These are phyloP conservation scores for Nicotiana attenuata DNA, from an alignment of 257 asterid species.

Conservation along the genomic window DNA sequence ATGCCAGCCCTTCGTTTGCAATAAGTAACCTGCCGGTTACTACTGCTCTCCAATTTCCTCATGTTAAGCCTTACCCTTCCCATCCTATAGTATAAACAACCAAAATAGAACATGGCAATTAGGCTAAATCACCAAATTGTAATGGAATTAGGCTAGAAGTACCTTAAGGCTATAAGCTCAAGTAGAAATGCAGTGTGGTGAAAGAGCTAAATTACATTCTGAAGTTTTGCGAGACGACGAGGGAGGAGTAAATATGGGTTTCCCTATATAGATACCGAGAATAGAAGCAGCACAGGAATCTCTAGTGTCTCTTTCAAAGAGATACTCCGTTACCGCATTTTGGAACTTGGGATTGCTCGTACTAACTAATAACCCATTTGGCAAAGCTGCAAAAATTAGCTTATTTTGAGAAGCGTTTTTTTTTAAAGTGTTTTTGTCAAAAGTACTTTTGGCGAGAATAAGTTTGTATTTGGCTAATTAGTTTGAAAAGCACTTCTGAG, in stretches of 20 bases:
- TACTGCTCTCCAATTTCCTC: conserved; percentile 69
- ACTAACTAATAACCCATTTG: not conserved
- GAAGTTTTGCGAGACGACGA: no score
- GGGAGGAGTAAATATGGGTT: not conserved
- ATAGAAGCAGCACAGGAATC: not conserved
- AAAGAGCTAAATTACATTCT: not conserved
- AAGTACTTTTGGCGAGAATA: no score
- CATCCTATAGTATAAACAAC: conserved; percentile 57
- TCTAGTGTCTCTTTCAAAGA: not conserved
- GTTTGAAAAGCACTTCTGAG: no score
- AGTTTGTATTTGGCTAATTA: no score
- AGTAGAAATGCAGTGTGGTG: not conserved
- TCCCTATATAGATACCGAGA: not conserved
- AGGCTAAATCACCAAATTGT: no score
- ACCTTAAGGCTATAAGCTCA: not conserved
- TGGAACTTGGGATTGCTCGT: not conserved
- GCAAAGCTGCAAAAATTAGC: no score
- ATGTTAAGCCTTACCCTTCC: conserved; percentile 82
- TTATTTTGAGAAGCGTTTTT: no score
- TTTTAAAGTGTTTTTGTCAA: no score
- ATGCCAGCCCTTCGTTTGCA: conserved; percentile 78
- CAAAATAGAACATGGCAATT: not conserved
- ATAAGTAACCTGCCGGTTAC: conserved; percentile 77
- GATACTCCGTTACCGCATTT: not conserved
- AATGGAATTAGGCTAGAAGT: no score